Evolutionary conservation across 2,329 filamentous ascomycete genomes (phyloP), one percentile per base, ranked within the genome.

Genomic region (Aureobasidium sp.): DNA sequence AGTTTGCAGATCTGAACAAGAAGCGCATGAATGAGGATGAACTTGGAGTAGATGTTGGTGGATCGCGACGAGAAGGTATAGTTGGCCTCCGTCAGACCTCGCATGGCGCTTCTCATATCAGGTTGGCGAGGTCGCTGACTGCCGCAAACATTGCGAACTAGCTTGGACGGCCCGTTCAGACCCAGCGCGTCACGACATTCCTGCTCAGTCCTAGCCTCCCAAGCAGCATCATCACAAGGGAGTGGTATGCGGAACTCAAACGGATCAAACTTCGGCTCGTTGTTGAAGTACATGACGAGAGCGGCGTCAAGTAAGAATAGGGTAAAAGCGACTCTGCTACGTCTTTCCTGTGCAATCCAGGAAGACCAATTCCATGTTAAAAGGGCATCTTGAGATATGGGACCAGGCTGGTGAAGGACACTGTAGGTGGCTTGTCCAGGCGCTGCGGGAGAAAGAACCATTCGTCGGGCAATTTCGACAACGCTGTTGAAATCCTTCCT

Each of bases 31-130:
- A 91, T 83, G 50, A 91, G 73, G 61, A 91, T 82, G 68, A 90
- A 90, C 69, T 91, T 91, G 39, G 85, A 86, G 68, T 86, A 88
- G 2, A 87, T 76, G 67, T 90, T 91, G 1, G 87, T 90, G 24
- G 82, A 82, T 48, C 84, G 82, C 3, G 83, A 82, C 62, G 84
- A 82, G 60, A 90, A 83, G 52, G 82, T 79, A 65, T 82, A 80
- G 11, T 78, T 81, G 6, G 77, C 75, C 64, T 87, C 80, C 60
- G 89, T 77, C 45, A 91, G 75, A 1, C 84, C 80, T 58, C 81
- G 80, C 60, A 90, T 75, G 1, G 83, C 85, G 62, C 83, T 77
- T 64, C 83, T 78, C 72, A 90, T 77, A 66, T 85, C 81, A 1
- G 87, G 81, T 68, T 91, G 87, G 67, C 84, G 87, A 54, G 81